Evolutionary conservation across 2,329 filamentous ascomycete genomes (phyloP).

Genomic region (Elsinoe necatrix): DNA sequence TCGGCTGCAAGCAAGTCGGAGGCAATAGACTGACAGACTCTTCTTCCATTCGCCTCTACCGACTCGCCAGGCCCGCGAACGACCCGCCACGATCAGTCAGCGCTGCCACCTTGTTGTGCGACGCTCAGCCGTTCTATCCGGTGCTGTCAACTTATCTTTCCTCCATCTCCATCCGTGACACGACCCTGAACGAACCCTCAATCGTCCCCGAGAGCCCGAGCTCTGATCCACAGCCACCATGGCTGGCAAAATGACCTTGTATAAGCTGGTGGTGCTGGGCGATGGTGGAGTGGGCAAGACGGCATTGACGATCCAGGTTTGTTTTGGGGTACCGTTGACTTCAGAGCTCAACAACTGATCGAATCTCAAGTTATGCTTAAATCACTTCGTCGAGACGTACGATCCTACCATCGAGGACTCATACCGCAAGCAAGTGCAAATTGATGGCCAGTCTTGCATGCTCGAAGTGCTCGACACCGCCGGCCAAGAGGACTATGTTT

Average conservation of each 20-base stretch:
- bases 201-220: neutral
- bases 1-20: constrained; percentile 10
- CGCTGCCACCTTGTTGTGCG: neutral
- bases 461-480: constrained; percentile 95
- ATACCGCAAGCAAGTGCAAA: constrained; percentile 65
- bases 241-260: constrained; percentile 39
- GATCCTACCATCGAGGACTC: constrained; percentile 62
- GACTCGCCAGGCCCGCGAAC: neutral
- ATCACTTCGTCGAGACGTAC: constrained; percentile 95
- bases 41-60: neutral
- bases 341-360: constrained; percentile 15
- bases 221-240: constrained; percentile 14
- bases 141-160: constrained; percentile 1
- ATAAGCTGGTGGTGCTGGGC: constrained; percentile 94
- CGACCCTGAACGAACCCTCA: neutral
- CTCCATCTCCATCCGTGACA: neutral
- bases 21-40: constrained; percentile 5
- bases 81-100: neutral
- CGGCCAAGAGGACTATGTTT: constrained; percentile 97
- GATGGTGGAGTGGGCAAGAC: constrained; percentile 99
- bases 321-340: constrained; percentile 6
- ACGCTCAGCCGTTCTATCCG: constrained; percentile 13
- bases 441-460: constrained; percentile 93
- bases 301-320: constrained; percentile 82
- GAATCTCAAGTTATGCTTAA: constrained; percentile 69